These are phyloP conservation scores for Cladophialophora psammophila DNA, from an alignment of 2,329 filamentous ascomycete species.

Conservation along the genomic window DNA sequence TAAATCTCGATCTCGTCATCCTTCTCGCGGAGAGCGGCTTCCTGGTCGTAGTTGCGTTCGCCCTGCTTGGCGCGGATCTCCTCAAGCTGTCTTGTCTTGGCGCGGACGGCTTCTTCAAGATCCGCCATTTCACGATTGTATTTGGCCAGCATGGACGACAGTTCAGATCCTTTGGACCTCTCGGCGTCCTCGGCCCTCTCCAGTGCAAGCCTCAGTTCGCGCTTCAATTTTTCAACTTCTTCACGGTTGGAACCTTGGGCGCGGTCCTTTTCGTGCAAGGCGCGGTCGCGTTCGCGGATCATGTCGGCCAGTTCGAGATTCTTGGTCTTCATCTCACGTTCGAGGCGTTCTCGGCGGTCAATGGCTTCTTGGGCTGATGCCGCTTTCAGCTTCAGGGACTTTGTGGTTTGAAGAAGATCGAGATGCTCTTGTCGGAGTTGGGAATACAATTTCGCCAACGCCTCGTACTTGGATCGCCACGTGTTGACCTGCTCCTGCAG, in stretches of 20 bases:
- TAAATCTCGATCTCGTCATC: conserved; percentile 98
- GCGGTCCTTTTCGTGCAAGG: conserved; percentile 90
- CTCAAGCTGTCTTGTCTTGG: conserved; percentile 86
- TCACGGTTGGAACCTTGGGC: conserved; percentile 86
- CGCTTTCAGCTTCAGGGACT: conserved; percentile 93
- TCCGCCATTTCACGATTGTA: conserved; percentile 98
- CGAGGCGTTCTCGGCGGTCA: conserved; percentile 89
- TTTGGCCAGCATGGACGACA: conserved; percentile 91
- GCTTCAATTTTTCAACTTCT: conserved; percentile 91
- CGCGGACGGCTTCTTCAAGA: conserved; percentile 86
- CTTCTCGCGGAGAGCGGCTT: conserved; percentile 86
- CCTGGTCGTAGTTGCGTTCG: conserved; percentile 84
- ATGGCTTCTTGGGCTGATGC: conserved; percentile 97
- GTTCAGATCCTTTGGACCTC: conserved; percentile 89
- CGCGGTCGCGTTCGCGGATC: conserved; percentile 95
- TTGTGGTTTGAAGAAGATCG: conserved; percentile 94
- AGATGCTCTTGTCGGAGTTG: conserved; percentile 94
- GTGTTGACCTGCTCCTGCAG: conserved; percentile 97
- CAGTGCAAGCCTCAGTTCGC: conserved; percentile 88
- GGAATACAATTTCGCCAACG: conserved; percentile 94
- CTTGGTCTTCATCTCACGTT: conserved; percentile 98
- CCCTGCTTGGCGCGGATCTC: conserved; percentile 79
- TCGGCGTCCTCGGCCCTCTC: conserved; percentile 93
- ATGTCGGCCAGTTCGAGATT: conserved; percentile 98
- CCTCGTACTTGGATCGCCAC: conserved; percentile 96